Percentiles rank a stretch among this genome's conserved stretches.
phyloP scores from a whole-genome alignment of 2,329 filamentous ascomycete species.

The Colletotrichum cereale region DNA sequence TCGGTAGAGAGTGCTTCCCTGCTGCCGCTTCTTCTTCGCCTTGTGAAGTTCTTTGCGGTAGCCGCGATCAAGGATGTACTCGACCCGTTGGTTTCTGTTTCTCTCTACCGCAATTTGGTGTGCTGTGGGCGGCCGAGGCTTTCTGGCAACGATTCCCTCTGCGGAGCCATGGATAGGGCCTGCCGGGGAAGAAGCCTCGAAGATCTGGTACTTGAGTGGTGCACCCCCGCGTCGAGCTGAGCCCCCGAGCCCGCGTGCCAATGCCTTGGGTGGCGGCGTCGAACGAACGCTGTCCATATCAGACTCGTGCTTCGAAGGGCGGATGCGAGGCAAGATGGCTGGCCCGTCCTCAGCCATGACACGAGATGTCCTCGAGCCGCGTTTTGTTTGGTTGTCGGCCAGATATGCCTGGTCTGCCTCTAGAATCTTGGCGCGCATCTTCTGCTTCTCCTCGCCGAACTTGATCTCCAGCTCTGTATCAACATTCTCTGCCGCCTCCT shows the following conservation, averaged over 20 bases:
- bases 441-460: conserved; percentile 80
- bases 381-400: conserved; percentile 70
- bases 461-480: conserved; percentile 77
- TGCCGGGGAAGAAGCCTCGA: conserved; percentile 72
- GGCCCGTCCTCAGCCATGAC: conserved; percentile 65
- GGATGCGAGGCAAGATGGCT: conserved; percentile 71
- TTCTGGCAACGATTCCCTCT: conserved; percentile 68
- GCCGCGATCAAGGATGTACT: conserved; percentile 83
- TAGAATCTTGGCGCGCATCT: conserved; percentile 80
- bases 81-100: conserved; percentile 83
- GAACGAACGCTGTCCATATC: conserved; percentile 60
- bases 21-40: conserved; percentile 70
- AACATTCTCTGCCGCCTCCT: conserved; percentile 78
- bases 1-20: conserved; percentile 75
- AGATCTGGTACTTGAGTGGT: conserved; percentile 69
- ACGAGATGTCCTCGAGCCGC: conserved; percentile 58
- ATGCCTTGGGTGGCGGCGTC: conserved; percentile 55
- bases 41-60: conserved; percentile 75
- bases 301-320: conserved; percentile 71
- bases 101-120: conserved; percentile 86
- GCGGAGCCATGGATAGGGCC: conserved; percentile 64
- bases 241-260: conserved; percentile 45
- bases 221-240: conserved; percentile 56
- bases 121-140: conserved; percentile 81
- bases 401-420: conserved; percentile 80